Evolutionary conservation across 768 basidiomycete species (phyloP), one percentile per base, ranked within the genome.

Genomic region (Clathrus columnatus): DNA sequence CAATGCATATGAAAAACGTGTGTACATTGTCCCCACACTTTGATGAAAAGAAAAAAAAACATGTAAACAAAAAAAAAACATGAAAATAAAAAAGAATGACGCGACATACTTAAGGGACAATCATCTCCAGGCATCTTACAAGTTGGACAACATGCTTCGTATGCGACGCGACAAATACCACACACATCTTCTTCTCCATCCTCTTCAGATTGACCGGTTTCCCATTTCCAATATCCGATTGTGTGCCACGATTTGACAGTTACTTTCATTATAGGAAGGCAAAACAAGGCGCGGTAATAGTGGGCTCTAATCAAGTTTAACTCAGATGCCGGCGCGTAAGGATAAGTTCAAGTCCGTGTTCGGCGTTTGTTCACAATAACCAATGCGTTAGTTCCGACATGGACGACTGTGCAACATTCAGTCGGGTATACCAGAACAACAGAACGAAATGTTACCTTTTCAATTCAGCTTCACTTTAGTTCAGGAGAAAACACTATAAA

Each of bases 1-100:
- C 95, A 98, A 68, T 99, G 95, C 91, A 97, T 93, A 67, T 99
- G 96, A 65, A 98, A 99, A 56, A 96, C 84, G 67, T 98, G 96
- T 5, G 84, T 91, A 65, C 95, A 99, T 70, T 96, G 85, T 29
- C 96, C 96, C 91, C 93, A 98, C 52, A 98, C 95, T 98, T 60
- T n/a, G n/a, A 30, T 28, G 23, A 42, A 46, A 18, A 7, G n/a
- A 36, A 21, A 11, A 10, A 46, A 43, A 20, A 11, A 51, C 32
- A 23, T 5, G 30, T 52, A 20, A 50, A 10, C 49, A 27, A n/a
- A 18, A 29, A 32, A 51, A 60, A 18, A 14, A 27, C 20, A 18
- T 32, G 36, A 51, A 60, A 18, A 14, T 20, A 48, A 46, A 51
- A 8, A 32, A 42, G 28, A 28, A n/a, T 62, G 47, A 30, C 46